A percentile compares a stretch with the other conserved stretches of the same genome.
These are phyloP conservation scores for Rhynchospora breviuscula DNA, from an alignment of 176 grass and related monocot genomes.

Conservation along the genomic window DNA sequence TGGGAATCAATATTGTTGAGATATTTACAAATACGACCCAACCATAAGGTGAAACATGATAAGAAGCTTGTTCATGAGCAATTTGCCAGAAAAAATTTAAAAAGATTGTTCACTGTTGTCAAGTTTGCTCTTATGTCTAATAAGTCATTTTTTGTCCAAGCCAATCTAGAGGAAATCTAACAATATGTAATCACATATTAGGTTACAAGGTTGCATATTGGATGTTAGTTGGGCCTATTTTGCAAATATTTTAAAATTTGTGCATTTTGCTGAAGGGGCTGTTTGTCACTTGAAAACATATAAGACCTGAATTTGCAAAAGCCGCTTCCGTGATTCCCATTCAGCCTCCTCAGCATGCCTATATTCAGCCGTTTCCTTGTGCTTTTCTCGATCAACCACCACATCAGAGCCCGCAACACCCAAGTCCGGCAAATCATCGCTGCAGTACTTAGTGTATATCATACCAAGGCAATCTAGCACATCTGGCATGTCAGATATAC, in stretches of 20 bases:
- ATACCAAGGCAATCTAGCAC: slow-evolving; percentile 4
- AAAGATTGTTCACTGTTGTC: neutral
- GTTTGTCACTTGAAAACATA: neutral
- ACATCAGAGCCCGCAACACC: neutral
- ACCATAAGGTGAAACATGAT: neutral
- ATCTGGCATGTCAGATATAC: slow-evolving; percentile 18
- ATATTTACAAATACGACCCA: neutral
- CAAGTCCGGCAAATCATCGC: neutral
- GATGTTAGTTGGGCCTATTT: neutral
- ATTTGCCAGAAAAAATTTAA: too few relatives aligned
- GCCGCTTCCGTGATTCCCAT: slow-evolving; percentile 68
- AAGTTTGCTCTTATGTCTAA: neutral
- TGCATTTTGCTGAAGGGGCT: neutral
- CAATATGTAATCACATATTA: neutral
- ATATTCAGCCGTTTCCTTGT: slow-evolving; percentile 85
- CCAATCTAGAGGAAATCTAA: neutral
- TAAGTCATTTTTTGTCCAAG: neutral
- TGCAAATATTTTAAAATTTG: neutral
- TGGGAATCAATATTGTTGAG: neutral
- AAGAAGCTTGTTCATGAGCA: neutral
- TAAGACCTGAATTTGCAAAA: slow-evolving; percentile 72
- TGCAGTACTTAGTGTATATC: slow-evolving; percentile 10
- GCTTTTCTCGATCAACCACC: slow-evolving; percentile 60
- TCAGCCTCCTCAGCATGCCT: slow-evolving; percentile 66
- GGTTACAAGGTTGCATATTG: neutral